phyloP scores from a whole-genome alignment of 2,329 filamentous ascomycete species.

The Sclerotinia subarctica region DNA sequence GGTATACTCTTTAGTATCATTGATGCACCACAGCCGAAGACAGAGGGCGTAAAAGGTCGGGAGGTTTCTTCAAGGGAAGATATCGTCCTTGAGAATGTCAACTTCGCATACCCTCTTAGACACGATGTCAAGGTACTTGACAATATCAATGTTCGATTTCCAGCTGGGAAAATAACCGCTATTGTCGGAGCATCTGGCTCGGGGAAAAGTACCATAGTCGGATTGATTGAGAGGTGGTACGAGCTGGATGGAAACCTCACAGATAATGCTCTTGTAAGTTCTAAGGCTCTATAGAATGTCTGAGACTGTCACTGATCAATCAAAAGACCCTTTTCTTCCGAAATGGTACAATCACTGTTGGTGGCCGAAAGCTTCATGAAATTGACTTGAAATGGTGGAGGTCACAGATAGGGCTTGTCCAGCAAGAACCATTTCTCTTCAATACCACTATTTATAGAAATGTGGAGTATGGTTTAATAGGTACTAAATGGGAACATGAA shows the following conservation, averaged over 20 bases:
- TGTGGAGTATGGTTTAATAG: slow-evolving; percentile 29
- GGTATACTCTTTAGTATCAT: slow-evolving; percentile 41
- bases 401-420: slow-evolving; percentile 50
- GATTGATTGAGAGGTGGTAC: slow-evolving; percentile 70
- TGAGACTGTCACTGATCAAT: neutral
- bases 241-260: slow-evolving; percentile 47
- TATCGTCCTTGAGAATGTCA: slow-evolving; percentile 61
- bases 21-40: slow-evolving; percentile 40
- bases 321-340: slow-evolving; percentile 30
- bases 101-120: slow-evolving; percentile 70
- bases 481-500: slow-evolving; percentile 26
- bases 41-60: slow-evolving; percentile 45
- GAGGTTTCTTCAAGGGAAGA: slow-evolving; percentile 51
- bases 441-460: slow-evolving; percentile 45
- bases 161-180: slow-evolving; percentile 65
- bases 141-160: slow-evolving; percentile 54
- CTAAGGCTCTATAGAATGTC: neutral
- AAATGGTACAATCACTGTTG: slow-evolving; percentile 27
- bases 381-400: slow-evolving; percentile 40
- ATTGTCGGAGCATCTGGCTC: slow-evolving; percentile 71
- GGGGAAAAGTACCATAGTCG: slow-evolving; percentile 73
- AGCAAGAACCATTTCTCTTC: slow-evolving; percentile 53
- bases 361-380: slow-evolving; percentile 26
- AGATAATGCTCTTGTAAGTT: slow-evolving; percentile 31
- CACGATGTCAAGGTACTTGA: slow-evolving; percentile 63